These are phyloP conservation scores for Epichloe gansuensis DNA, from an alignment of 2,329 filamentous ascomycete species.

Conservation along the genomic window DNA sequence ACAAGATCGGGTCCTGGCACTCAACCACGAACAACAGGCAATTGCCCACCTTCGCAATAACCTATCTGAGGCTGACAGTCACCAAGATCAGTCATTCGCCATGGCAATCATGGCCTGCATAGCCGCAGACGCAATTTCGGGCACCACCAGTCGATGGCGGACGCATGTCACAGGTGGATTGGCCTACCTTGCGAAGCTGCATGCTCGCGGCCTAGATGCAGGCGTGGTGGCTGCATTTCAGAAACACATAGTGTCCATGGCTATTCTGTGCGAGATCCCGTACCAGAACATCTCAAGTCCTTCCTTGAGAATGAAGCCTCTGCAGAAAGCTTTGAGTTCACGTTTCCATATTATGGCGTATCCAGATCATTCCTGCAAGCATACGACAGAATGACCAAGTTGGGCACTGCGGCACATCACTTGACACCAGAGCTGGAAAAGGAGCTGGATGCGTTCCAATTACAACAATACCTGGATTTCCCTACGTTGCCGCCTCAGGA, in stretches of 20 bases:
- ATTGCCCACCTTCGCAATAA: constrained; percentile 13
- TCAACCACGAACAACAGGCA: constrained; percentile 13
- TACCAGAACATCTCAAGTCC: constrained; percentile 9
- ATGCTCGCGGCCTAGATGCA: constrained; percentile 6
- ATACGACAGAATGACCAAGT: constrained; percentile 12
- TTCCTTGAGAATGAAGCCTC: constrained; percentile 7
- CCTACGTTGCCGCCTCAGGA: constrained; percentile 7
- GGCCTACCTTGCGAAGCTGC: constrained; percentile 11
- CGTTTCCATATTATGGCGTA: constrained; percentile 13
- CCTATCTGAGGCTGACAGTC: constrained; percentile 10
- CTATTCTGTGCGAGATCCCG: constrained; percentile 12
- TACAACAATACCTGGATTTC: constrained; percentile 18
- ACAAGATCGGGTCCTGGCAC: constrained; percentile 10
- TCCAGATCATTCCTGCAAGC: constrained; percentile 10
- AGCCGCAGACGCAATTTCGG: constrained; percentile 14
- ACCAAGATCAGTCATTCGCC: constrained; percentile 22
- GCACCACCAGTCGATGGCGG: constrained; percentile 12
- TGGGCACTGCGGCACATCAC: constrained; percentile 7
- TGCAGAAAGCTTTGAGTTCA: constrained; percentile 8
- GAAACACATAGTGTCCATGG: constrained; percentile 14
- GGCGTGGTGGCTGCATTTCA: constrained; percentile 10
- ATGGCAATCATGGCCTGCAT: constrained; percentile 29
- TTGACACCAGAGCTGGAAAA: not conserved
- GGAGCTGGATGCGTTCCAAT: constrained; percentile 19
- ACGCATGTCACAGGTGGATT: constrained; percentile 13